Base-by-base conservation (phyloP, 1,284 basidiomycete species). In the Ceratobasidium sp. region DNA sequence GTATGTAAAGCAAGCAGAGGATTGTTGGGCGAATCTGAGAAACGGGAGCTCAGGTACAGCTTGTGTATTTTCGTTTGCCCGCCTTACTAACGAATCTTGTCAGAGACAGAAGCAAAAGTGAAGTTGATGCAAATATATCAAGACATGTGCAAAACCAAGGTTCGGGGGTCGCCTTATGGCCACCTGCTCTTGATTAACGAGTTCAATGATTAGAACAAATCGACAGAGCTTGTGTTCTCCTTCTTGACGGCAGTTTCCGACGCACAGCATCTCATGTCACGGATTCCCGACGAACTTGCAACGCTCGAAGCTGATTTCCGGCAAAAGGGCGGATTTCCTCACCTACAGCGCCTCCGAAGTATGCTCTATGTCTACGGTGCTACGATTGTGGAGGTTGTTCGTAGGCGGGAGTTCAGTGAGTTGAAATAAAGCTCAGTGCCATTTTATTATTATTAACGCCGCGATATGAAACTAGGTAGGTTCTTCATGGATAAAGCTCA, bases 311-410 rank as follows among this genome's bases (percentile, higher is more conserved):
- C 84, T 0, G 89, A 88, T 76, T 87, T 94, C 75, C 84, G 90
- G 36, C 82, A 84, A 3, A 92, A 92, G 80, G 93, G 90, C 55
- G 92, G 92, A 62, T 98, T 98, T 80, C 87, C 91, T 23, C 95
- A 98, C 79, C 91, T 98, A 14, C 88, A 92, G 69, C 86, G 96
- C 14, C 83, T 98, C 45, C 94, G 97, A 78, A 90, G 88, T 72
- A 93, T 98, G 87, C 82, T 97, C 0, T 96, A 94, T 78, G 94
- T 94, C 0, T 99, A 99, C 80, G 93, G 94, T 0, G 92, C 94
- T 0, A 95, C 96, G 0, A 86, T 98, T 1, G 86, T 97, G 12
- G 97, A 99, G 81, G 89, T 97, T 43, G 92, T 97, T 0, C 85
- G 96, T 71, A 84, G 97, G 69, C 92, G 92, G 75, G 94, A 97